Evolutionary conservation across 169 alveolate genomes (phyloP).

Genomic region (Eimeria zaria): DNA sequence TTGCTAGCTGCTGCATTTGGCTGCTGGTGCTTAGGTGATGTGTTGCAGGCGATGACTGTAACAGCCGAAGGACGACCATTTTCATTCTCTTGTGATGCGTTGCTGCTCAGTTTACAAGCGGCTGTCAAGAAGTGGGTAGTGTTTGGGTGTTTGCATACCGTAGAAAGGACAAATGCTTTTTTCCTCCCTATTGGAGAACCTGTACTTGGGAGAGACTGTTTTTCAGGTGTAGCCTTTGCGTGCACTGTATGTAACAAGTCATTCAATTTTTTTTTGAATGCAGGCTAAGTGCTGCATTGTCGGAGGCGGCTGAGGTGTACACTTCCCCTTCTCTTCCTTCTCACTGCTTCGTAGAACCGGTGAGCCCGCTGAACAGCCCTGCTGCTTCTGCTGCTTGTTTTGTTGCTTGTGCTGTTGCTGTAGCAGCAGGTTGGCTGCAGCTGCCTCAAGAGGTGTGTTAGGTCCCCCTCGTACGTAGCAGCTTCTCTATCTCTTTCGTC

Average conservation of each 20-base stretch:
- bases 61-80: neutral
- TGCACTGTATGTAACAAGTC: no score
- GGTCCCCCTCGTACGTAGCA: neutral
- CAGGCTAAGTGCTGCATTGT: conserved; percentile 8
- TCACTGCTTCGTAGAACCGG: neutral
- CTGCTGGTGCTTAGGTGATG: neutral
- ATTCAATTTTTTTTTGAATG: neutral
- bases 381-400: neutral
- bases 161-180: no score
- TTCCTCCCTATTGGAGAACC: no score
- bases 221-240: no score
- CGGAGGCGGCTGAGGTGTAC: neutral
- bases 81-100: neutral
- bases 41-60: conserved; percentile 32
- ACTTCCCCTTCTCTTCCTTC: neutral
- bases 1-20: no score
- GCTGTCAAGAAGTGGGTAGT: neutral
- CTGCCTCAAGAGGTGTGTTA: no score
- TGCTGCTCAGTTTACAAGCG: neutral
- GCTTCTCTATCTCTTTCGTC: neutral
- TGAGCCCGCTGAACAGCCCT: neutral
- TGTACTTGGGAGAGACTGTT: no score
- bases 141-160: neutral
- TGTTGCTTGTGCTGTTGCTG: no score
- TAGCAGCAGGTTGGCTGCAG: no score